phyloP scores from a whole-genome alignment of 176 grass and related monocot genomes.

The Ananas comosus region DNA sequence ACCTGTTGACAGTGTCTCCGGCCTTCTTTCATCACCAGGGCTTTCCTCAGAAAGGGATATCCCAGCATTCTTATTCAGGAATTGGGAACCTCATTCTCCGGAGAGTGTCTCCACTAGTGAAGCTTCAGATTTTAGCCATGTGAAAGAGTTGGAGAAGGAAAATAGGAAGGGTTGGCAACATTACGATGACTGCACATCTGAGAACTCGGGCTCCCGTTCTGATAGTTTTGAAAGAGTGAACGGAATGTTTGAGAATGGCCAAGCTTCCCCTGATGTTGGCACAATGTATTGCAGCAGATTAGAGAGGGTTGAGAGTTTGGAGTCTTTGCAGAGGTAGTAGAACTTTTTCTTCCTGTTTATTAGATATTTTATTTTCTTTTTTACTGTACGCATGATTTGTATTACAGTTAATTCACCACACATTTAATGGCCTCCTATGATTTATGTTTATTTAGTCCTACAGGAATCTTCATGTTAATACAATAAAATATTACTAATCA shows the following conservation, averaged over 20 bases:
- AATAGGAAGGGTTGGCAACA: constrained; percentile 45
- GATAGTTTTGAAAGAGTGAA: constrained; percentile 75
- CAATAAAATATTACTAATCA: no score
- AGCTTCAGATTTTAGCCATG: constrained; percentile 61
- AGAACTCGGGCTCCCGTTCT: constrained; percentile 48
- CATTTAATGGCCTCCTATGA: no score
- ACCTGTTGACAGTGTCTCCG: constrained; percentile 64
- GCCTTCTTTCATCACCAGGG: constrained; percentile 66
- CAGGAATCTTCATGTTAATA: no score
- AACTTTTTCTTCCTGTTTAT: constrained; percentile 8
- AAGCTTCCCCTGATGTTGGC: constrained; percentile 59
- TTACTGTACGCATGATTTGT: neutral
- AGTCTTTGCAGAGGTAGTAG: constrained; percentile 72
- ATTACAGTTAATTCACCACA: neutral
- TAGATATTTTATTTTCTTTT: constrained; percentile 14
- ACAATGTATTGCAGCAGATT: constrained; percentile 30
- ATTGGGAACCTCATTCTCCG: constrained; percentile 60
- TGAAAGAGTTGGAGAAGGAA: constrained; percentile 78
- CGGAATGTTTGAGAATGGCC: constrained; percentile 51
- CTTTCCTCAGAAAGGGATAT: constrained; percentile 43
- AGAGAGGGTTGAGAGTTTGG: constrained; percentile 43
- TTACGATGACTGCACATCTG: constrained; percentile 61
- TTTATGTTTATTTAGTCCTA: no score
- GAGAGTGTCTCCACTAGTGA: constrained; percentile 73
- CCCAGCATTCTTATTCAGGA: constrained; percentile 52